Evolutionary conservation across 441 rosid genomes (phyloP).

Genomic region (Euphorbia corollata): DNA sequence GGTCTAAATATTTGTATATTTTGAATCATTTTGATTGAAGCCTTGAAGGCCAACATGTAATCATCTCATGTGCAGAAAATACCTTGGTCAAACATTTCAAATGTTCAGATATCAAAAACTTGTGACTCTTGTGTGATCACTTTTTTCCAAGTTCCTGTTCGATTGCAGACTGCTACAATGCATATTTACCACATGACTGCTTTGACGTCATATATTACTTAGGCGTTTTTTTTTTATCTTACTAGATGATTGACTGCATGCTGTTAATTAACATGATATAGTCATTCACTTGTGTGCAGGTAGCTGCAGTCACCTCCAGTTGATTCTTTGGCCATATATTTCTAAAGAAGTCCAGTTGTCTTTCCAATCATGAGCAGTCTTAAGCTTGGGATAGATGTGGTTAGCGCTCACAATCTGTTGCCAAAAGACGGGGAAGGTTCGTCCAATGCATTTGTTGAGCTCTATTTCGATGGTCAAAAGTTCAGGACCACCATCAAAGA

Average conservation of each 20-base stretch:
- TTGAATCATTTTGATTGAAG: background rate
- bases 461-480: conserved; percentile 75
- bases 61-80: background rate
- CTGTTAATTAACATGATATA: conserved; percentile 1
- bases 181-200: background rate
- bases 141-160: background rate
- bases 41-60: conserved; percentile 3
- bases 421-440: conserved; percentile 94
- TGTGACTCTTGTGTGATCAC: background rate
- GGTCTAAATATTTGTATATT: background rate
- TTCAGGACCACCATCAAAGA: conserved; percentile 81
- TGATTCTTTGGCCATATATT: conserved; percentile 6
- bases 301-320: conserved; percentile 14
- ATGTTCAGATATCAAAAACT: background rate
- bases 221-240: background rate
- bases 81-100: background rate
- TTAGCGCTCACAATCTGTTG: conserved; percentile 81
- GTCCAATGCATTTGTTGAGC: conserved; percentile 74
- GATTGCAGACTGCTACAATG: background rate
- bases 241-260: background rate
- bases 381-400: conserved; percentile 79
- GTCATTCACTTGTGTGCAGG: conserved; percentile 25
- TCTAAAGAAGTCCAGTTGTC: conserved; percentile 9
- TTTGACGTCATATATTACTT: background rate
- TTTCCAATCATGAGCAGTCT: conserved; percentile 54